These are phyloP conservation scores for Ceratocystis huliohia DNA, from an alignment of 2,329 filamentous ascomycete species.

Conservation along the genomic window DNA sequence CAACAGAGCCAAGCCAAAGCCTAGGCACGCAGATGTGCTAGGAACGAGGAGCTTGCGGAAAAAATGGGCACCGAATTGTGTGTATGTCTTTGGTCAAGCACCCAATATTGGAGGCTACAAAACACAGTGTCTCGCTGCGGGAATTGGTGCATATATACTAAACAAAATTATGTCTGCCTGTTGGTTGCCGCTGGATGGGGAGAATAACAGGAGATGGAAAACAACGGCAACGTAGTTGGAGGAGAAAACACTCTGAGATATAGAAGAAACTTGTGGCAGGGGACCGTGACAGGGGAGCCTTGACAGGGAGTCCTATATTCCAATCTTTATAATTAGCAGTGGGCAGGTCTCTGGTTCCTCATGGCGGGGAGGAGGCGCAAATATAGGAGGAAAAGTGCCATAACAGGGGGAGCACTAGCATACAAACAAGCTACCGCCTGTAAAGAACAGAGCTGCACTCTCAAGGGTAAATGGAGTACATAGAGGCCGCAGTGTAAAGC, in stretches of 20 bases:
- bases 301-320: slow-evolving; percentile 4
- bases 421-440: background rate
- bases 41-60: background rate
- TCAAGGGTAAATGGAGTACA: background rate
- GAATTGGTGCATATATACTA: background rate
- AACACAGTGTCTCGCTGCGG: background rate
- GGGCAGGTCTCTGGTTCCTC: background rate
- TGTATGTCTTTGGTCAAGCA: background rate
- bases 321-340: background rate
- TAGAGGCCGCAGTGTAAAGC: background rate
- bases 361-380: background rate
- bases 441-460: background rate
- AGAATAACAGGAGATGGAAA: background rate
- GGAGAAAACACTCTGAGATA: slow-evolving; percentile 5
- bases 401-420: background rate
- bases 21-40: too few relatives aligned
- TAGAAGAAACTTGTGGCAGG: slow-evolving; percentile 10
- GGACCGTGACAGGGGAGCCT: background rate
- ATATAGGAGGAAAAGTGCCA: background rate
- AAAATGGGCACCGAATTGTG: background rate
- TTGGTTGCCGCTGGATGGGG: background rate
- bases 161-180: background rate
- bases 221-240: background rate
- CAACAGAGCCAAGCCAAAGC: background rate
- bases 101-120: background rate